phyloP scores from a whole-genome alignment of 371 early-diverging fungal species.

The Dichotomocladium elegans region DNA sequence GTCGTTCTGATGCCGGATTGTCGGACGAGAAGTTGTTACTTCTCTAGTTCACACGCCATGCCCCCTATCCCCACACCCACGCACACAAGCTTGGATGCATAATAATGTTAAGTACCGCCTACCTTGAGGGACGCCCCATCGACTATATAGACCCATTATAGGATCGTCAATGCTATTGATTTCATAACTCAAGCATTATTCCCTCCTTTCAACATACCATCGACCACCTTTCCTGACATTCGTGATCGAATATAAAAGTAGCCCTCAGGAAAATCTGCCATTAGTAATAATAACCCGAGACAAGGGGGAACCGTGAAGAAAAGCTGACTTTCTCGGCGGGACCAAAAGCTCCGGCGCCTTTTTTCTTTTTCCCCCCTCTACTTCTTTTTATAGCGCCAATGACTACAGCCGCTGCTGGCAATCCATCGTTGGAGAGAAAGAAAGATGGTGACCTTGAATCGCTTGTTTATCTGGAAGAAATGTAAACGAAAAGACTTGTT shows the following conservation, averaged over 20 bases:
- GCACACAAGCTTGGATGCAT: neutral
- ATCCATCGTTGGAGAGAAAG: too few species aligned
- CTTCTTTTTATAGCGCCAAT: too few species aligned
- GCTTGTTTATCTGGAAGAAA: slow-evolving; percentile 57
- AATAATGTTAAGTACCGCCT: too few species aligned
- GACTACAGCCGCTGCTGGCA: too few species aligned
- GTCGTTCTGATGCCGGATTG: slow-evolving; percentile 36
- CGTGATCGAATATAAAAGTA: slow-evolving; percentile 48
- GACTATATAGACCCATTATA: slow-evolving; percentile 11
- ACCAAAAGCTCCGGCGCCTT: too few species aligned
- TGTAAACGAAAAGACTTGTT: too few species aligned
- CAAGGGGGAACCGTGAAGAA: too few species aligned
- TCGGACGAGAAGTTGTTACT: neutral
- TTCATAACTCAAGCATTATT: neutral
- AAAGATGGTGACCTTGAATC: slow-evolving; percentile 61
- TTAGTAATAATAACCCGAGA: slow-evolving; percentile 1
- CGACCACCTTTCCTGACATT: slow-evolving; percentile 38
- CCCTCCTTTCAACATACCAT: slow-evolving; percentile 30
- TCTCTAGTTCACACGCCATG: too few species aligned
- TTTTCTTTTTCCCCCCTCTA: too few species aligned
- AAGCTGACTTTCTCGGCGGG: too few species aligned
- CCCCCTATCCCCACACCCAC: neutral
- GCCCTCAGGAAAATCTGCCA: slow-evolving; percentile 43
- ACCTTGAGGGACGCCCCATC: slow-evolving; percentile 35
- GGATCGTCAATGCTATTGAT: neutral